phyloP scores from a whole-genome alignment of 129 eudicot genomes.

The Dittrichia graveolens region DNA sequence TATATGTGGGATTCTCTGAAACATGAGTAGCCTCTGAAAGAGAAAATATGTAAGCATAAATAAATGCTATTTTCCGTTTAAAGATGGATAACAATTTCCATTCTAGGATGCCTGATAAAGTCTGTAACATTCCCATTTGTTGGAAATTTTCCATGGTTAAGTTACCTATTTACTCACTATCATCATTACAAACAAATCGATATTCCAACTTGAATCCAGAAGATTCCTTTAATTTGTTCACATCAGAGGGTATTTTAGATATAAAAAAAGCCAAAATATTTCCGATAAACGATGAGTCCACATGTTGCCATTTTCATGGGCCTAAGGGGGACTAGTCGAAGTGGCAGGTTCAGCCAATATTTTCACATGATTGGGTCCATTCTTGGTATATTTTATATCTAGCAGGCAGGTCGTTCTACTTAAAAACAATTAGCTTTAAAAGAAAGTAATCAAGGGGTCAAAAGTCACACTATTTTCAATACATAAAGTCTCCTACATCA shows the following conservation, averaged over 20 bases:
- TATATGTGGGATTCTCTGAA: constrained; percentile 33
- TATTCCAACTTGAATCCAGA: not conserved
- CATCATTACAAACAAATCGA: not conserved
- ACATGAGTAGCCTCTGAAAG: constrained; percentile 45
- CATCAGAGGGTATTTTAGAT: not conserved
- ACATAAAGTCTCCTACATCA: too few relatives aligned
- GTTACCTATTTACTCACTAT: constrained; percentile 6
- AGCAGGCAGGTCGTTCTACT: not conserved
- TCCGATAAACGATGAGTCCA: not conserved
- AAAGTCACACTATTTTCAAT: not conserved
- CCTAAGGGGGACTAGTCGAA: not conserved
- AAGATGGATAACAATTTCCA: not conserved
- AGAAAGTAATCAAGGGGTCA: not conserved
- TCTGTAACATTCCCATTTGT: too few relatives aligned
- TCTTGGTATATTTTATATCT: not conserved
- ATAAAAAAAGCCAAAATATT: not conserved
- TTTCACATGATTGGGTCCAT: not conserved
- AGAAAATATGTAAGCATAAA: constrained; percentile 8
- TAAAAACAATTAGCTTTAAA: not conserved
- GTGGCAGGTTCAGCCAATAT: not conserved
- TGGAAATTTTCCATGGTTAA: not conserved
- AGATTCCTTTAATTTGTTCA: constrained; percentile 2
- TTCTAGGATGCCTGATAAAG: not conserved
- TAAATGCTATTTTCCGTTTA: not conserved
- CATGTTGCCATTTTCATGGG: not conserved